A percentile compares a stretch with the other conserved stretches of the same genome.
Evolutionary conservation across 176 grass and related monocot genomes (phyloP).

Genomic region (Dendrocalamus sinicus): DNA sequence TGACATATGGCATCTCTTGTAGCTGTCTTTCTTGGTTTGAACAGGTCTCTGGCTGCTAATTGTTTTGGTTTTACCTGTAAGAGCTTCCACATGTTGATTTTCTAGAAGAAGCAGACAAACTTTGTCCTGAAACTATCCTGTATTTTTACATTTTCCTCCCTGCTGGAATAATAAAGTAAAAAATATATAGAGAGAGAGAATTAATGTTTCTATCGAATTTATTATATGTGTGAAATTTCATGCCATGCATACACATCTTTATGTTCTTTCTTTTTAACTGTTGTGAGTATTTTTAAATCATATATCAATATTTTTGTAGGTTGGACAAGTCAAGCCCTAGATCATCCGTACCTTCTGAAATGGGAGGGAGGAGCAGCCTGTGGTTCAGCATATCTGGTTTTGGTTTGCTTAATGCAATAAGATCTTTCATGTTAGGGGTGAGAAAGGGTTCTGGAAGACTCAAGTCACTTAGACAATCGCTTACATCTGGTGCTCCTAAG

Average conservation of each 20-base stretch:
- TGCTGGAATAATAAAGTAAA: not conserved
- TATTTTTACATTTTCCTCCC: not conserved
- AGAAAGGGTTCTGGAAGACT: constrained; percentile 53
- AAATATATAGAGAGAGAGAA: not conserved
- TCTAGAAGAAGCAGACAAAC: not conserved
- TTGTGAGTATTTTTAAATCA: not conserved
- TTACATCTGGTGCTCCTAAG: constrained; percentile 58
- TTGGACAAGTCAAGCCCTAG: constrained; percentile 81
- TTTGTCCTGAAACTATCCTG: not conserved
- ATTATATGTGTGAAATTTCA: not conserved
- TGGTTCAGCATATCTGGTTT: constrained; percentile 51
- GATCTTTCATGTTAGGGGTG: constrained; percentile 53
- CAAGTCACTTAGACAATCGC: constrained; percentile 48
- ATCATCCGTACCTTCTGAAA: constrained; percentile 66
- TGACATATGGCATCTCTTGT: not conserved
- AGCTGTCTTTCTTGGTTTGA: not conserved
- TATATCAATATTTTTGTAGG: constrained; percentile 52
- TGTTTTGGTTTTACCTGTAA: not conserved
- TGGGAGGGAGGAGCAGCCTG: constrained; percentile 37
- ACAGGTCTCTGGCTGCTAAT: not conserved
- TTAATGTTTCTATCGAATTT: not conserved
- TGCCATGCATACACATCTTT: not conserved
- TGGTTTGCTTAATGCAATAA: constrained; percentile 48
- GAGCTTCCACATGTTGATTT: not conserved
- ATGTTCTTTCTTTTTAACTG: not conserved